Evolutionary conservation across 2,329 filamentous ascomycete genomes (phyloP), one percentile per base, ranked within the genome.

Genomic region (Curvularia lunata): DNA sequence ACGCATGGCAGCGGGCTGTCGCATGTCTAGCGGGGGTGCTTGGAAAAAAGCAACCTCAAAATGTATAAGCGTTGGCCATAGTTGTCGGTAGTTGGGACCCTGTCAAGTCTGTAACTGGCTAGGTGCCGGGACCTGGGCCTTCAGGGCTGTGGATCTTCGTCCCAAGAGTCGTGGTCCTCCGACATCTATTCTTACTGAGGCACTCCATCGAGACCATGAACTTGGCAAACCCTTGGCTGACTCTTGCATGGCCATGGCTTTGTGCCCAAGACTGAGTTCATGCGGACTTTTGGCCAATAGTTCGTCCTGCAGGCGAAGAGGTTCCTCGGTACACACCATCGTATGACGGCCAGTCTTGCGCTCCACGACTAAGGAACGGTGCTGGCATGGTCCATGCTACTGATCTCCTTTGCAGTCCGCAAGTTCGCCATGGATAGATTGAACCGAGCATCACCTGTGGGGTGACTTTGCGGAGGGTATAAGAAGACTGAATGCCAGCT

Each of bases 261-360:
- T 52, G 45, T 47, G 28, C 25, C 25, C 38, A 46, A 50, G 54
- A 32, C 18, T 13, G 28, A 16, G 16, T 34, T 43, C 41, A 46
- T 23, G 27, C 27, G 12, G 5, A 27, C 8, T 28, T n/a, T n/a
- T 28, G 25, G 21, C 59, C 56, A 62, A 62, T 62, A 23, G 18
- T 32, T n/a, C 9, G 10, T 40, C 18, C 21, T 40, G 6, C 37
- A 12, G 40, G 18, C 18, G 18, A 32, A 48, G 3, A 59, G 32
- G 49, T 51, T 62, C 56, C 59, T 54, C 52, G 56, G 59, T 37
- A 59, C n/a, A 19, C 7, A 48, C 4, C 46, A 9, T 47, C 27
- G 25, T 9, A 28, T 45, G 30, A 28, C 27, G 25, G 21, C 23
- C 30, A 32, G 8, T 19, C 50, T 28, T 34, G 25, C 46, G 32